phyloP scores from a whole-genome alignment of 1,139 yeast genomes.

The Taiozyma onychis region DNA sequence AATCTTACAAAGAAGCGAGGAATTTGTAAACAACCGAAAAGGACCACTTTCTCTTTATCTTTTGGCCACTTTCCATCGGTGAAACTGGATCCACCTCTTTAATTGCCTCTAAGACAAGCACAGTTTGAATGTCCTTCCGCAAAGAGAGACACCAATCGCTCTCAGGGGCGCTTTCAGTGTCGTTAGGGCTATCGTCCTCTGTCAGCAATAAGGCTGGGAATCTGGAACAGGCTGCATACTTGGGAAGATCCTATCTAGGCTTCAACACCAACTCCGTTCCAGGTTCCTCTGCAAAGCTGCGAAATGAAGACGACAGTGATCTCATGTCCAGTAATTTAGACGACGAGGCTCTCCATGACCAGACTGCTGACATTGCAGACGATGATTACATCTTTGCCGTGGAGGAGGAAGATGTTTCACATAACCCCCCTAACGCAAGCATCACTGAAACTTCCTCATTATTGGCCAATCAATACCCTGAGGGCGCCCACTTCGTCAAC shows the following conservation, averaged over 20 bases:
- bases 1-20: neutral
- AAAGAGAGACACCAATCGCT: slow-evolving; percentile 18
- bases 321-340: neutral
- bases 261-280: slow-evolving; percentile 13
- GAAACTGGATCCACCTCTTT: no score
- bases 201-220: slow-evolving; percentile 7
- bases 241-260: slow-evolving; percentile 32
- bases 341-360: slow-evolving; percentile 21
- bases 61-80: no score
- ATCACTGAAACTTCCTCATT: neutral
- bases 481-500: neutral
- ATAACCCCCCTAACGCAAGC: neutral
- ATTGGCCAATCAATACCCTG: neutral
- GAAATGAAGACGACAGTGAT: neutral
- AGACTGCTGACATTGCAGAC: slow-evolving; percentile 30
- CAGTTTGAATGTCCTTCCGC: slow-evolving; percentile 1
- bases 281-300: neutral
- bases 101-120: no score
- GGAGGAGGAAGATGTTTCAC: neutral
- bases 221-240: slow-evolving; percentile 15
- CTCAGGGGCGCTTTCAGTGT: slow-evolving; percentile 22
- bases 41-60: neutral
- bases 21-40: no score
- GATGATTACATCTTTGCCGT: slow-evolving; percentile 18
- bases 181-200: slow-evolving; percentile 23